Conservation (phyloP, 768 basidiomycete genomes). For the Guyanaporus albipodus region DNA sequence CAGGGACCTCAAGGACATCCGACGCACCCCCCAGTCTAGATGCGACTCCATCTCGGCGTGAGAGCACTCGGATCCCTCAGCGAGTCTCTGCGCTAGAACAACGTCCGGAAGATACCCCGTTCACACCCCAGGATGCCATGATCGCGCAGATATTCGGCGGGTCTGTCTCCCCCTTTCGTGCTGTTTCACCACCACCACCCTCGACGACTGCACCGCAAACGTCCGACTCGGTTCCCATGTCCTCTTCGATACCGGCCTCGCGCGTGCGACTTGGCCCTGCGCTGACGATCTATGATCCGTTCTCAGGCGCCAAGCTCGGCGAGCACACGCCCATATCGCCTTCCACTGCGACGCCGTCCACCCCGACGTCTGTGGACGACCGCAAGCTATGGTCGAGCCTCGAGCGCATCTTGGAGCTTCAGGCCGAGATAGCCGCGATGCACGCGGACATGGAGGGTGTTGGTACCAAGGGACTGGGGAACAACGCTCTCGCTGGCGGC, state of each 20-base stretch:
- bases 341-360: conserved; percentile 2
- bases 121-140: conserved; percentile 61
- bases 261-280: conserved; percentile 1
- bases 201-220: conserved; percentile 10
- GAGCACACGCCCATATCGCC: conserved; percentile 12
- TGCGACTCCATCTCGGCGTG: conserved; percentile 1
- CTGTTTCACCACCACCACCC: not conserved
- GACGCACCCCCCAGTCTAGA: conserved; percentile 7
- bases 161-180: not conserved
- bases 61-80: not conserved
- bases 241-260: conserved; percentile 5
- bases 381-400: conserved; percentile 66
- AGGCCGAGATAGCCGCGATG: conserved; percentile 67
- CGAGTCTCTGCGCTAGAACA: not conserved
- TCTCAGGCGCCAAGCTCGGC: conserved; percentile 27
- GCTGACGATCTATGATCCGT: conserved; percentile 32
- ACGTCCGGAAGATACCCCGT: conserved; percentile 7
- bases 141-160: conserved; percentile 41
- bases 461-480: conserved; percentile 11
- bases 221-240: conserved; percentile 13
- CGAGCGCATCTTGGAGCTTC: conserved; percentile 64
- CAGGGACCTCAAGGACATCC: conserved; percentile 8
- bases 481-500: conserved; percentile 1
- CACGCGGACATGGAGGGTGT: conserved; percentile 75
- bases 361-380: conserved; percentile 26